Evolutionary conservation across 179 eudicot genomes (phyloP), one percentile per base, ranked within the genome.

Genomic region (Heliamphora pulchella): DNA sequence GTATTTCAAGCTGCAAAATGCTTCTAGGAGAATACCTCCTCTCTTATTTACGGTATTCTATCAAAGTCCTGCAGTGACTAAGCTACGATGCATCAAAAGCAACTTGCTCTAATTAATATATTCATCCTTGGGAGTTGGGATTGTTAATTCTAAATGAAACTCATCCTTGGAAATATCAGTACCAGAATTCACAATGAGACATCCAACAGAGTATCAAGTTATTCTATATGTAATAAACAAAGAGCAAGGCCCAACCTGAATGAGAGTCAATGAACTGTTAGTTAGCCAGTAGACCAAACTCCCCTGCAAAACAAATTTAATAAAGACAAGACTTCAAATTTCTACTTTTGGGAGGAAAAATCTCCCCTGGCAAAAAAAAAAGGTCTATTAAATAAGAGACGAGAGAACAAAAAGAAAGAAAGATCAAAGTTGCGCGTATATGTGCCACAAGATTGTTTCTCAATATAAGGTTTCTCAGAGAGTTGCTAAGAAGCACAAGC

Each of bases 221-320:
- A 31, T 22, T 7, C 43, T 71, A 22, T 58, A 22, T 14, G 59
- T 13, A 47, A 31, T 39, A 46, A 67, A 77, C 20, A 78, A 75
- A 53, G 62, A 72, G 61, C 39, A 48, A 66, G 71, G 78, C 84
- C 91, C 75, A 80, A 94, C 98, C 97, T 94, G 98, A 84, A 91
- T 53, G 74, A 89, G 87, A 82, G 86, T 88, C 67, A 89, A 79
- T 44, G 93, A 90, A 84, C 94, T 91, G 83, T 92, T 96, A 50
- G 92, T 91, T 69, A 86, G 84, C 99, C 99, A 96, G 78, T 92
- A 94, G 65, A 96, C 88, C 80, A 90, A 94, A 87, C 97, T 88
- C 54, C 98, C 98, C 98, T 96, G 94, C 83, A 87, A 82, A 80
- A 80, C 64, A 67, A 81, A 79, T 47, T 64, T 31, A 61, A 76